Base-by-base conservation (phyloP, 2,329 filamentous ascomycete species). In the Pyricularia grisea region DNA sequence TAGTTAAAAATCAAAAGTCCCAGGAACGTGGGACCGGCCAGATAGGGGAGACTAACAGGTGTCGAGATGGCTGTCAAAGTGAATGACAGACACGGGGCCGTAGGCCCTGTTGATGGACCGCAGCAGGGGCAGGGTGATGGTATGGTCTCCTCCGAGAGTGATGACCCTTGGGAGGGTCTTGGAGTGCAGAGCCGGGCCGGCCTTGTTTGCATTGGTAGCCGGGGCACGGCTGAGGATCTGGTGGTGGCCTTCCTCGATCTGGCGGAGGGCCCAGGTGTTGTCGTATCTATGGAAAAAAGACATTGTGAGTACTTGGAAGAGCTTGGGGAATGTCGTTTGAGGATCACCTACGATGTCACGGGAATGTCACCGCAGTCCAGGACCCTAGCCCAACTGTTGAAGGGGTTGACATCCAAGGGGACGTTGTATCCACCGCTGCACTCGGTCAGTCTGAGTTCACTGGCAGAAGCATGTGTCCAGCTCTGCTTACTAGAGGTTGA, bases 241-340 rank as follows among this genome's bases (percentile, higher is more conserved):
- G 78, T 91, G 90, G 79, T 96, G 92, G 10, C 92, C 92, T 78
- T 94, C 88, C 77, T 96, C 92, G 68, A 96, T 95, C 77, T 96
- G 92, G 71, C 90, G 85, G 28, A 96, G 87, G 9, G 92, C 93
- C 78, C 87, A 95, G 2, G 86, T 84, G 76, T 95, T 95, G 78
- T 96, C 92, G 73, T 94, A 94, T 42, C 90, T 92, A 67, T 14
- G n/a, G 14, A 31, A 25, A 17, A 2, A 17, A 55, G 60, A 72
- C 14, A 71, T 65, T 11, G 30, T 66, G 31, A 65, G 55, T 14
- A 25, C 28, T 28, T 30, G 11, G 17, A 27, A 50, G 2, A 33
- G 33, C 10, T 10, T 42, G 58, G 10, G 17, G 23, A 60, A 3
- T 23, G 23, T 20, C n/a, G 3, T 33, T 17, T 42, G 33, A 30